Percentiles rank a stretch among this genome's conserved stretches.
These are phyloP conservation scores for Bathelium albidoporum DNA, from an alignment of 495 filamentous ascomycete species.

Conservation along the genomic window DNA sequence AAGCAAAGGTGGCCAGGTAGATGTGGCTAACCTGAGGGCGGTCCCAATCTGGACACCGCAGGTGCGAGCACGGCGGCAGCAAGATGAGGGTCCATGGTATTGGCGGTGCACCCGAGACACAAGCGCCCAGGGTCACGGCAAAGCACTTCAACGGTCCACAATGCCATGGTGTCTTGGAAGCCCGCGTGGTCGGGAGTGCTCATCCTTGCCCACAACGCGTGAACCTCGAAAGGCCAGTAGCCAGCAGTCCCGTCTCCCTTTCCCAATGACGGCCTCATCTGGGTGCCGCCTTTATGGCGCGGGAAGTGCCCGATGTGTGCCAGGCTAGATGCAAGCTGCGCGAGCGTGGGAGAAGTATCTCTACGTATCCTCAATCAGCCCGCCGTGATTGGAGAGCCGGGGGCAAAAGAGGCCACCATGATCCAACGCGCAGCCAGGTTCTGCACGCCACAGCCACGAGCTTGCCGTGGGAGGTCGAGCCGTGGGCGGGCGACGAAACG, in stretches of 20 bases:
- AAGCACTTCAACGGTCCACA: neutral
- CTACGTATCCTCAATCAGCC: neutral
- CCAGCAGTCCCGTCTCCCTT: no score
- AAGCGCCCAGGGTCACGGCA: neutral
- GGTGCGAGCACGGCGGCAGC: no score
- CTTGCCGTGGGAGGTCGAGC: neutral
- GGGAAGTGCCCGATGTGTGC: no score
- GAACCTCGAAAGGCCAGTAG: no score
- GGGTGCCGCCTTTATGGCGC: neutral
- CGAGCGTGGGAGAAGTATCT: neutral
- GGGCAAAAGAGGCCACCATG: neutral
- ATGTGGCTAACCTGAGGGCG: neutral
- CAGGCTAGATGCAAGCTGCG: no score
- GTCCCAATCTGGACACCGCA: no score
- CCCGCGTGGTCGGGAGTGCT: neutral
- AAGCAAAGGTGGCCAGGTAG: neutral
- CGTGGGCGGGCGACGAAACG: neutral
- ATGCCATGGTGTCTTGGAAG: neutral
- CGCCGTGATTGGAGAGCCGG: neutral
- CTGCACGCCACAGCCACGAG: conserved; percentile 5
- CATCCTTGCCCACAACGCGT: neutral
- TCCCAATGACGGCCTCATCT: neutral
- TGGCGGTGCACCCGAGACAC: neutral
- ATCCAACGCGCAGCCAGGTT: neutral
- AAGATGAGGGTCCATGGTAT: neutral